Evolutionary conservation across 1,139 yeast genomes (phyloP), one percentile per base, ranked within the genome.

Genomic region (Yamadazyma membranifaciens): DNA sequence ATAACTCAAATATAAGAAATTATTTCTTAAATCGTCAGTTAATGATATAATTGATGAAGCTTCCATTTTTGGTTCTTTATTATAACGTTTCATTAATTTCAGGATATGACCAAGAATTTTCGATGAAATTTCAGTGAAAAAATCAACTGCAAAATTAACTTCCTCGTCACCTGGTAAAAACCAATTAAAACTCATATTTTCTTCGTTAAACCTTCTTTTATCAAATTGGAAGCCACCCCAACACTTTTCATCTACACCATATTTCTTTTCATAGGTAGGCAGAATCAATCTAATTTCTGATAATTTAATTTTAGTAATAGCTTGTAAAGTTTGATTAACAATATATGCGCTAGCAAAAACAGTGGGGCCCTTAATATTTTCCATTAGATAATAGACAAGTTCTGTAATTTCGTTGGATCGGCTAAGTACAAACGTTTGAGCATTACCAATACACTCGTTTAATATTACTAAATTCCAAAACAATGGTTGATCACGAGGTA

Each of bases 181-280:
- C 98, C 98, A 92, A 1, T 73, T 66, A 50, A 88, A 81, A 0
- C 69, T 55, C 30, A 83, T 59, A 39, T 78, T 73, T 10, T 75
- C 73, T 10, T 56, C 48, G 9, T 57, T 45, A 39, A 72, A 69
- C 25, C 75, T 59, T 1, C 61, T 53, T 22, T 72, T 69, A 34
- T 62, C 64, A 49, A 81, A 78, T 52, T 82, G 88, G 45, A 77
- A 74, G 0, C 81, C 88, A 37, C 92, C 94, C 94, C 94, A 85
- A 48, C 82, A 75, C 14, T 67, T 67, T 38, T 73, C 80, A 27
- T 65, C 63, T n/a, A 74, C 55, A 1, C 73, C 73, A 27, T 62
- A 48, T 13, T 54, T 44, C 15, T 47, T 43, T 10, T 47, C 55
- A 43, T 65, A 69, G 1, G 45, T 48, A 0, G 76, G 75, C 9